Percentiles rank a stretch among this genome's conserved stretches.
Conservation (phyloP, 495 filamentous ascomycete genomes). For the Penicillium mononematosum region DNA sequence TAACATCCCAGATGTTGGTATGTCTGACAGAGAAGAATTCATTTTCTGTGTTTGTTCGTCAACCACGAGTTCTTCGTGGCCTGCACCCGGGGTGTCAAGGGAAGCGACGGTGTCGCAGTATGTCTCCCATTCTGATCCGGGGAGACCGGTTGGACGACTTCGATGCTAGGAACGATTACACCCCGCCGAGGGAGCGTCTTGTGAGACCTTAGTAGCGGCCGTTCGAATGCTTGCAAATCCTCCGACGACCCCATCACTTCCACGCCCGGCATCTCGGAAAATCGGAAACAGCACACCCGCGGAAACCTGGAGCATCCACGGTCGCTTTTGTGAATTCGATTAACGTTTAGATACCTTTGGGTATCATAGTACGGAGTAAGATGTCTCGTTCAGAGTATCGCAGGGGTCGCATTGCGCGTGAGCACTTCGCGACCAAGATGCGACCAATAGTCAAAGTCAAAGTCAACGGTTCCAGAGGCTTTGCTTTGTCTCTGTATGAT, state of each 20-base stretch:
- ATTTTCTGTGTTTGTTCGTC: slow-evolving; percentile 27
- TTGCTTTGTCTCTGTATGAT: slow-evolving; percentile 18
- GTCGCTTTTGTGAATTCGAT: background rate
- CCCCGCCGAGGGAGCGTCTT: slow-evolving; percentile 45
- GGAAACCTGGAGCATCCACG: background rate
- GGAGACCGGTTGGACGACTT: slow-evolving; percentile 29
- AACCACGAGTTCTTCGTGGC: slow-evolving; percentile 25
- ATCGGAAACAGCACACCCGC: slow-evolving; percentile 6
- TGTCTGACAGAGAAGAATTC: slow-evolving; percentile 26
- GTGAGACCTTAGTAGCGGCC: slow-evolving; percentile 45
- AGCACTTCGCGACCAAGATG: slow-evolving; percentile 10
- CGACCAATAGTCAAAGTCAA: slow-evolving; percentile 5
- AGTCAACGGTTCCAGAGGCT: slow-evolving; percentile 14
- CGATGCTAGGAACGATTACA: slow-evolving; percentile 26
- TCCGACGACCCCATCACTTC: slow-evolving; percentile 33
- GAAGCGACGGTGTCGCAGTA: slow-evolving; percentile 33
- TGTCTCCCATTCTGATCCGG: slow-evolving; percentile 26
- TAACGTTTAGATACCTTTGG: background rate
- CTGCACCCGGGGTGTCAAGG: slow-evolving; percentile 42
- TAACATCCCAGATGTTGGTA: slow-evolving; percentile 31
- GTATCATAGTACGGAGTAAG: slow-evolving; percentile 12
- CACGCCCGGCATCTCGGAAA: slow-evolving; percentile 38
- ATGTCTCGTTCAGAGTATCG: slow-evolving; percentile 10
- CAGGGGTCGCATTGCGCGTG: slow-evolving; percentile 19
- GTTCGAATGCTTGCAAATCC: slow-evolving; percentile 32